These are phyloP conservation scores for Xylariaceae sp. DNA, from an alignment of 2,329 filamentous ascomycete genomes.

Conservation along the genomic window DNA sequence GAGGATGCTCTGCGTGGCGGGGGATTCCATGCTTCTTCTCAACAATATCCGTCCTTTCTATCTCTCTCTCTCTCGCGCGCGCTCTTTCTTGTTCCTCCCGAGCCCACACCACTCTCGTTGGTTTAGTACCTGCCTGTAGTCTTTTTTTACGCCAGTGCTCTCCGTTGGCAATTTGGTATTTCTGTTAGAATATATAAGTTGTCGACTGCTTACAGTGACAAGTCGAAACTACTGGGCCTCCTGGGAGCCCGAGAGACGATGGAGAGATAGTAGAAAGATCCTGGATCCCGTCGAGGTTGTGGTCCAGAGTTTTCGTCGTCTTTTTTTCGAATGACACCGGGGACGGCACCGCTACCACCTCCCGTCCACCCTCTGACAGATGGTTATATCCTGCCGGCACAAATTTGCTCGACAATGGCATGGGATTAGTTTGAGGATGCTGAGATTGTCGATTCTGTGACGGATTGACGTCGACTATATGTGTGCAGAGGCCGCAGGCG, in stretches of 20 bases:
- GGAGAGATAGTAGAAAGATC: not conserved
- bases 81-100: conserved; percentile 9
- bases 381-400: not conserved
- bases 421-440: not conserved
- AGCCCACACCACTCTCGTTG: conserved; percentile 12
- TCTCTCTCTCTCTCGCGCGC: conserved; percentile 7
- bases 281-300: not conserved
- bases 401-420: not conserved
- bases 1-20: conserved; percentile 51
- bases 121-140: not conserved
- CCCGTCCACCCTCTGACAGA: conserved; percentile 2
- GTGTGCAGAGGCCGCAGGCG: not conserved
- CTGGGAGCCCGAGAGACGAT: not conserved
- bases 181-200: not conserved
- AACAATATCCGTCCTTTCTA: conserved; percentile 8
- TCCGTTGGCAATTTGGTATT: conserved; percentile 1
- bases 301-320: not conserved
- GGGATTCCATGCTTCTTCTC: conserved; percentile 28
- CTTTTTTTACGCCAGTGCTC: conserved; percentile 2
- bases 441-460: not conserved
- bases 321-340: conserved; percentile 1
- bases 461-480: not conserved
- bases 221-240: not conserved
- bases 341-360: conserved; percentile 3
- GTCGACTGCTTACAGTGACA: not conserved